A percentile compares a stretch with the other conserved stretches of the same genome.
Conservation (phyloP, 2,329 filamentous ascomycete species). For the Penicillium sclerotiorum region DNA sequence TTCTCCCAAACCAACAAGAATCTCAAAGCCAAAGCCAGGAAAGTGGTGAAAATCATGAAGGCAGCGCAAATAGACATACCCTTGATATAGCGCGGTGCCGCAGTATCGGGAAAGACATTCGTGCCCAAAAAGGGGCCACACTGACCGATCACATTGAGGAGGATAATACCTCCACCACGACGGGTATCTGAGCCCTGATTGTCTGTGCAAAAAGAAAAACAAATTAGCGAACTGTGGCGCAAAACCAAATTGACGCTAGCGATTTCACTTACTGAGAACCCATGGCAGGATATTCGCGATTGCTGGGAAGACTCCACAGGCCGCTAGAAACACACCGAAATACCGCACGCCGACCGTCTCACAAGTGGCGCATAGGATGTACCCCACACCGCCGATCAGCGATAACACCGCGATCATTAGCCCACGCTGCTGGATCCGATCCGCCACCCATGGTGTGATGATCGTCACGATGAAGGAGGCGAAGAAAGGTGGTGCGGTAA, state of each 20-base stretch:
- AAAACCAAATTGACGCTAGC: not conserved
- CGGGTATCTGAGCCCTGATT: conserved; percentile 71
- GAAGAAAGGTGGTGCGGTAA: conserved; percentile 72
- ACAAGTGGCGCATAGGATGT: conserved; percentile 64
- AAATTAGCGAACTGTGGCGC: not conserved
- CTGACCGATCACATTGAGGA: conserved; percentile 70
- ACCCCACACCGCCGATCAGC: conserved; percentile 62
- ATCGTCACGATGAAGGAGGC: conserved; percentile 67
- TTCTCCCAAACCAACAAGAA: conserved; percentile 63
- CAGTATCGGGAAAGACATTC: conserved; percentile 59
- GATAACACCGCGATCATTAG: conserved; percentile 61
- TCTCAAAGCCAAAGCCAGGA: conserved; percentile 58
- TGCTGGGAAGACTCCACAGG: conserved; percentile 66
- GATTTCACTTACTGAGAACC: conserved; percentile 53
- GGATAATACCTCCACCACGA: conserved; percentile 65
- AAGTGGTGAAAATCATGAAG: conserved; percentile 63
- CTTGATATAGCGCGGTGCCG: conserved; percentile 53
- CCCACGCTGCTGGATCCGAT: conserved; percentile 66
- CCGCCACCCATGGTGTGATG: conserved; percentile 64
- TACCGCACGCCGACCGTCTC: conserved; percentile 55
- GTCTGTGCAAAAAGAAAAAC: conserved; percentile 44
- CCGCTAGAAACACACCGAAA: conserved; percentile 57
- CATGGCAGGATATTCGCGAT: conserved; percentile 73
- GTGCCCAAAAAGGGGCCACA: conserved; percentile 66
- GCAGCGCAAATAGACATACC: conserved; percentile 64